Base-by-base conservation (phyloP, 257 asterid genomes). In the Solanum virginianum region DNA sequence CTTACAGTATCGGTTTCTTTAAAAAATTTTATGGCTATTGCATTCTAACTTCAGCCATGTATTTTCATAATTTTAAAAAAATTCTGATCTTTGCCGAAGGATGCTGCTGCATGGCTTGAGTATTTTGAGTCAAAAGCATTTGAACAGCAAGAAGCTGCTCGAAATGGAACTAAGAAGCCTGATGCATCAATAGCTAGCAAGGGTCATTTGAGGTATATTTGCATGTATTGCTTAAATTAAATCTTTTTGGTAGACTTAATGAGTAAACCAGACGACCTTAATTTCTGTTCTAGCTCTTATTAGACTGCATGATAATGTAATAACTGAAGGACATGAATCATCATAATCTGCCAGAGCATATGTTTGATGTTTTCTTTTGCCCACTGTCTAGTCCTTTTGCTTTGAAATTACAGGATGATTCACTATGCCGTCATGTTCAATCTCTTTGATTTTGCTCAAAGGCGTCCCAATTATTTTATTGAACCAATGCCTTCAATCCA, bases 21-120 rank as follows among this genome's bases (percentile, higher is more conserved):
- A 15, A 10, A 49, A 51, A 17, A 15, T 16, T 16, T 77, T 51
- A 77, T 26, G 60, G 63, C 63, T 77, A 16, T 53, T 79, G 24
- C 51, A 16, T 79, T 29, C 8, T 53, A 9, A 0, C 29, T 53
- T 79, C 63, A 51, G 45, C 26, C 47, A 77, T 51, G 17, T 53
- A 53, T 79, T 16, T 79, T 53, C 83, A 53, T 79, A 53, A 51
- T 79, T 53, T 10, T 4, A 36, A 77, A 26, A 77, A 7, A 39
- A 29, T 79, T 79, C 66, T 79, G 49, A 53, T 79, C 29, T 79
- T 79, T 79, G 83, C 83, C 92, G 87, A 91, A 97, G 99, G 99
- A 97, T 92, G 99, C 99, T 90, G 99, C 99, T 88, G 99, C 99
- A 49, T 97, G 99, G 99, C 99, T 95, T 43, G 99, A 97, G 83